Evolutionary conservation across 495 filamentous ascomycete species (phyloP), one percentile per base, ranked within the genome.

Genomic region (Parathielavia hyrcaniae): DNA sequence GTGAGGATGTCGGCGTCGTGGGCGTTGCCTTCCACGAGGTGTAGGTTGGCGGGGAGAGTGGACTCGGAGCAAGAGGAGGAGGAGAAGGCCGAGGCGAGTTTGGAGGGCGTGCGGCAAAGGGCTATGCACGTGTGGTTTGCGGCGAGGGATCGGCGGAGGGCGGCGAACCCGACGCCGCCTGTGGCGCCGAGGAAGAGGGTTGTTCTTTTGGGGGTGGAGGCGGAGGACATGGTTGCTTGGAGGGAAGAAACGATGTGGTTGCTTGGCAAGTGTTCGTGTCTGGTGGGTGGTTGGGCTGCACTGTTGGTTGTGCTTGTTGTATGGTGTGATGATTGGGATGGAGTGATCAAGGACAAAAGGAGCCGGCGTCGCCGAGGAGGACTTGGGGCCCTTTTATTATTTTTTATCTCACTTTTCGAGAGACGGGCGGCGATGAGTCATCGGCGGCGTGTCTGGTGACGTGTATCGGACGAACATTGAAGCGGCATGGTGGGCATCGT

Each of bases 81-180:
- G 19, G 65, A 65, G 46, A 81, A 61, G 23, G 78, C 59, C 23
- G 65, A 66, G 55, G 66, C 69, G 57, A 90, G 84, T 66, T 85
- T 88, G 46, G 76, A 60, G 5, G 87, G 84, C 4, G 75, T 81
- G 23, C 87, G 84, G 58, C 75, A 84, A 8, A 85, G 77, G 19
- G 82, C 77, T 50, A 74, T 66, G 66, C 75, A 79, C 39, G 68
- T 66, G 57, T 82, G 77, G 46, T 78, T 77, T 2, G 75, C 74
- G 12, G 74, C 70, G 44, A 87, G 76, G 10, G 76, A 66, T 41
- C 71, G 71, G 10, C 72, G 73, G 26, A 85, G 76, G 43, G 76
- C 75, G 0, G 73, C 57, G 46, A 73, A 63, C 41, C 69, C 75
- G 61, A 68, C 73, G 58, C 78, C 81, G 55, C 75, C 77, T 40